Evolutionary conservation across 225 moss, liverwort and hornwort genomes (phyloP).

Genomic region (Sphagnum tenellum): DNA sequence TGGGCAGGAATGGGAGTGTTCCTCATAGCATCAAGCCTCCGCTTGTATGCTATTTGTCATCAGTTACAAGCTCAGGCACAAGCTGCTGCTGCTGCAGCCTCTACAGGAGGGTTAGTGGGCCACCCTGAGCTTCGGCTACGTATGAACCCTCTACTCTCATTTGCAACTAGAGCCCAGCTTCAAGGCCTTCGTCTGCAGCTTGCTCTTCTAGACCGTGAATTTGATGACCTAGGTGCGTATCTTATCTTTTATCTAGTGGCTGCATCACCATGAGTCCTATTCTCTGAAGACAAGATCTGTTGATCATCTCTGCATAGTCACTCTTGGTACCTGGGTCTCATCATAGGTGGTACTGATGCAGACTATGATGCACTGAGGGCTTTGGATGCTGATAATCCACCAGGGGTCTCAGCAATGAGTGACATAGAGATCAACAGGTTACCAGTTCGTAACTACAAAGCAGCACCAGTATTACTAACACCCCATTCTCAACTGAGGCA

Average conservation of each 20-base stretch:
- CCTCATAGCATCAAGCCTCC: slow-evolving; percentile 44
- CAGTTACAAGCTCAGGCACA: slow-evolving; percentile 66
- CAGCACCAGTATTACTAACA: slow-evolving; percentile 13
- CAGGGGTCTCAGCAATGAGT: slow-evolving; percentile 44
- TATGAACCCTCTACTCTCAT: slow-evolving; percentile 41
- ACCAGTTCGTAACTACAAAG: slow-evolving; percentile 51
- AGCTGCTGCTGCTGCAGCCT: slow-evolving; percentile 33
- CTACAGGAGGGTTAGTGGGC: slow-evolving; percentile 34
- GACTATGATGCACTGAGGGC: slow-evolving; percentile 63
- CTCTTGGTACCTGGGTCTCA: too few species aligned
- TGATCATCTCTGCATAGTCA: too few species aligned
- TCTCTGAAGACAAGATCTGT: too few species aligned
- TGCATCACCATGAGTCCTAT: too few species aligned
- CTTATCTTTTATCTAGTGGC: neutral
- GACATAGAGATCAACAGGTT: slow-evolving; percentile 49
- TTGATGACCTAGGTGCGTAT: slow-evolving; percentile 51
- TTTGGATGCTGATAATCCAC: slow-evolving; percentile 49
- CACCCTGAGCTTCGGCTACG: slow-evolving; percentile 50
- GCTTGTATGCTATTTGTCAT: slow-evolving; percentile 54
- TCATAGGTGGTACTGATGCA: slow-evolving; percentile 6
- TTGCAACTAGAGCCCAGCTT: slow-evolving; percentile 49
- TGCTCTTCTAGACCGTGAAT: slow-evolving; percentile 57
- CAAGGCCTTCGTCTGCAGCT: slow-evolving; percentile 58
- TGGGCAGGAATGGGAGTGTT: slow-evolving; percentile 62
- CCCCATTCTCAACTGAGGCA: slow-evolving; percentile 11